Conservation (phyloP, 148 eudicot species). For the Rheum nobile region DNA sequence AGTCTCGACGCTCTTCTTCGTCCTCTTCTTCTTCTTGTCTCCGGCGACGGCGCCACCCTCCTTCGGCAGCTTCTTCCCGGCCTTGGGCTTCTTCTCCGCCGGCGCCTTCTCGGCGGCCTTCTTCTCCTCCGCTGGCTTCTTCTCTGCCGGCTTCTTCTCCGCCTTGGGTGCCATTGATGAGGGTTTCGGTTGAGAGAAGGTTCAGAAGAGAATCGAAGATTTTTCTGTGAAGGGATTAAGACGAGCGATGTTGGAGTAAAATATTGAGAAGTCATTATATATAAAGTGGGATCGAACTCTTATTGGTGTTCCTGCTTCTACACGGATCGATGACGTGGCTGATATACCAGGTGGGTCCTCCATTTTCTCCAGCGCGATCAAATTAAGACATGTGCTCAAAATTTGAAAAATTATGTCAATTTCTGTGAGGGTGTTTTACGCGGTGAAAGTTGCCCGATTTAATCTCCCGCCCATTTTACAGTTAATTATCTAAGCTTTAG, state of each 20-base stretch:
- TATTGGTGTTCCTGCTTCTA: background rate
- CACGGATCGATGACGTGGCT: background rate
- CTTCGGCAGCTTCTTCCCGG: constrained; percentile 34
- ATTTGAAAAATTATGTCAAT: too few species aligned
- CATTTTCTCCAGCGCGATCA: too few species aligned
- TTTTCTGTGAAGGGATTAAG: background rate
- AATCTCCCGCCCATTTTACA: too few species aligned
- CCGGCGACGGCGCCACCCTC: constrained; percentile 27
- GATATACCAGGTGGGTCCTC: too few species aligned
- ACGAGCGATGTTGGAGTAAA: background rate
- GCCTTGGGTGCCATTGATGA: constrained; percentile 31
- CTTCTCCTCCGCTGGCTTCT: constrained; percentile 39
- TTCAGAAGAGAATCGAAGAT: background rate
- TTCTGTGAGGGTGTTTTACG: too few species aligned
- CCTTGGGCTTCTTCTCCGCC: constrained; percentile 43
- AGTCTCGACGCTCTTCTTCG: constrained; percentile 12
- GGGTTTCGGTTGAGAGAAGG: background rate
- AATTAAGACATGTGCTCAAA: too few species aligned
- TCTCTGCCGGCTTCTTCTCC: constrained; percentile 38
- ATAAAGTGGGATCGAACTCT: background rate
- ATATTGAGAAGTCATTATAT: background rate
- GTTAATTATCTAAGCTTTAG: too few species aligned
- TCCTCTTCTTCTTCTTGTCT: constrained; percentile 13
- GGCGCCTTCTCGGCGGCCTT: constrained; percentile 30
- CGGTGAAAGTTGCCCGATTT: too few species aligned